phyloP scores from a whole-genome alignment of 2,329 filamentous ascomycete species.

The Ascomycota sp. region DNA sequence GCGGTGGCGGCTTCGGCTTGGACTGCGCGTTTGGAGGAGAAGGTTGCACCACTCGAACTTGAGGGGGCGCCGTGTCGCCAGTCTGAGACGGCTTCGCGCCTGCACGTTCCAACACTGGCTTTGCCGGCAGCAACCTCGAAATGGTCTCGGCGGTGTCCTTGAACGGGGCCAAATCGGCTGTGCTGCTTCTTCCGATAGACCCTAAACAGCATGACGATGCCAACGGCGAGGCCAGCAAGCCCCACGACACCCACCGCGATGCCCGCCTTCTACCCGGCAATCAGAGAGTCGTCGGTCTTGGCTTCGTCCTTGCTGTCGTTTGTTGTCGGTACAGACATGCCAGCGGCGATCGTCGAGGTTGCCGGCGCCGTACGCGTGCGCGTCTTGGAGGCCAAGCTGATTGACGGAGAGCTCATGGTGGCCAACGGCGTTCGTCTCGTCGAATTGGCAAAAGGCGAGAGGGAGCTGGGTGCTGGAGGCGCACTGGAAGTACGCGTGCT shows the following conservation, averaged over 20 bases:
- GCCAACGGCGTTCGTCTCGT: neutral
- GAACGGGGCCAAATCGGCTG: slow-evolving; percentile 4
- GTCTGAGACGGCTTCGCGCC: neutral
- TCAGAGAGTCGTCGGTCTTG: slow-evolving; percentile 6
- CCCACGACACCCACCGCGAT: slow-evolving; percentile 34
- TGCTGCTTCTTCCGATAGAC: slow-evolving; percentile 19
- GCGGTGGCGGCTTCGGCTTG: slow-evolving; percentile 4
- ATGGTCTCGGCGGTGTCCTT: slow-evolving; percentile 2
- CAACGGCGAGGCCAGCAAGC: slow-evolving; percentile 25
- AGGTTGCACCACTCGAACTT: slow-evolving; percentile 1
- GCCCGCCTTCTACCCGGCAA: slow-evolving; percentile 30
- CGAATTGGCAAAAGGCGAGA: slow-evolving; percentile 1
- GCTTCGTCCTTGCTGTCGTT: slow-evolving; percentile 1
- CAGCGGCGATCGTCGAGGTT: neutral
- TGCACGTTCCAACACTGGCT: slow-evolving; percentile 18
- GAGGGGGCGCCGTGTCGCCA: neutral
- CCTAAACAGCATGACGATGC: slow-evolving; percentile 24
- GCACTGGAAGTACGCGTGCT: slow-evolving; percentile 1
- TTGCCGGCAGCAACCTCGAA: slow-evolving; percentile 24
- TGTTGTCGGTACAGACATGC: neutral
- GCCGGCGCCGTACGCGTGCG: neutral
- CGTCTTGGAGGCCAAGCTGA: neutral
- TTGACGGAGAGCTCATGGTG: neutral
- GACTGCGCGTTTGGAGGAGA: slow-evolving; percentile 4
- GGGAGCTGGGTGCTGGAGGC: too few species aligned